phyloP scores from a whole-genome alignment of 1,284 basidiomycete genomes.

The Trichosporon asahii region DNA sequence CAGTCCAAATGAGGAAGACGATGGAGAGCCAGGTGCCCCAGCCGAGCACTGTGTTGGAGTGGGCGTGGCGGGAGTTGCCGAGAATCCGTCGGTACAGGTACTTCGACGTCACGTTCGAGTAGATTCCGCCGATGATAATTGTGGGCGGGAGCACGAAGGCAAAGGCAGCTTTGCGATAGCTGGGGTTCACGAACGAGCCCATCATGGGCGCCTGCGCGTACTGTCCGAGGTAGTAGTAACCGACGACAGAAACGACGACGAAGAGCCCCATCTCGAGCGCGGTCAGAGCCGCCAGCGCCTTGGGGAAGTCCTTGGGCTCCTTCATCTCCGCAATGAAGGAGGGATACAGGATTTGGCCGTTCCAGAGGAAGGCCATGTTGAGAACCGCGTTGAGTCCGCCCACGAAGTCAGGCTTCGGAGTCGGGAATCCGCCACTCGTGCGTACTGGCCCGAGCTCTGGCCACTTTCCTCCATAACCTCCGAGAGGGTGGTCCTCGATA shows the following conservation, averaged over 20 bases:
- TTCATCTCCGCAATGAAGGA: slow-evolving; percentile 54
- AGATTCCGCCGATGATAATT: slow-evolving; percentile 47
- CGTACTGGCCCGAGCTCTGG: slow-evolving; percentile 37
- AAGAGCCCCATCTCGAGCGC: slow-evolving; percentile 61
- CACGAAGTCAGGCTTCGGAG: slow-evolving; percentile 58
- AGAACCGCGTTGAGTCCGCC: slow-evolving; percentile 54
- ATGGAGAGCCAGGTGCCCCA: slow-evolving; percentile 63
- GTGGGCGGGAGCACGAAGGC: slow-evolving; percentile 46
- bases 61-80: slow-evolving; percentile 51
- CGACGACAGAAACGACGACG: slow-evolving; percentile 61
- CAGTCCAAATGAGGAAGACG: slow-evolving; percentile 59
- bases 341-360: slow-evolving; percentile 59
- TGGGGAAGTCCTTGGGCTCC: slow-evolving; percentile 60
- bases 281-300: slow-evolving; percentile 54
- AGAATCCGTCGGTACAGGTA: slow-evolving; percentile 50
- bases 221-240: slow-evolving; percentile 55
- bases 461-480: slow-evolving; percentile 40
- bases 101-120: slow-evolving; percentile 46
- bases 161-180: slow-evolving; percentile 57
- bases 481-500: slow-evolving; percentile 53
- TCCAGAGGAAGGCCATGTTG: slow-evolving; percentile 60
- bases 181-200: slow-evolving; percentile 45
- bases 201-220: slow-evolving; percentile 49
- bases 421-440: slow-evolving; percentile 39
- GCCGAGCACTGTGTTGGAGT: slow-evolving; percentile 59